A percentile compares a stretch with the other conserved stretches of the same genome.
Evolutionary conservation across 176 grass and related monocot genomes (phyloP).

Genomic region (Pontederia crassipes): DNA sequence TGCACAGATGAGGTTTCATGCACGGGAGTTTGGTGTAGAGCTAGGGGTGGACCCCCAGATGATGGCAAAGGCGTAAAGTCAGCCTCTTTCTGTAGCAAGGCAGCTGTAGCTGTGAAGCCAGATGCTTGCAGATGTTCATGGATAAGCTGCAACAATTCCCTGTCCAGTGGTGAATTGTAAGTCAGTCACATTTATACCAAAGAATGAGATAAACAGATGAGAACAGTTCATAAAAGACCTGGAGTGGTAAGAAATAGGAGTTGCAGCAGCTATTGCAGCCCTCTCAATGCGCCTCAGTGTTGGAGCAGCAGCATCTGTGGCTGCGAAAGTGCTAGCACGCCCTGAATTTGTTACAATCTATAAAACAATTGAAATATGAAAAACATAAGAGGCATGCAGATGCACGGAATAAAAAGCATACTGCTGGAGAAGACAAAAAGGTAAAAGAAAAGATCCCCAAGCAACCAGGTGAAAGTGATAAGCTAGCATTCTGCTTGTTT

Average conservation of each 20-base stretch:
- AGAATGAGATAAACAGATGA: too few species aligned
- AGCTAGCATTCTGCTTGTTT: too few species aligned
- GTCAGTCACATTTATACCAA: too few species aligned
- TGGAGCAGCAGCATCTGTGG: constrained; percentile 90
- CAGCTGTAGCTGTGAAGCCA: constrained; percentile 66
- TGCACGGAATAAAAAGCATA: background rate
- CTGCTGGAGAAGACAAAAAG: background rate
- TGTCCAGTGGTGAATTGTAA: constrained; percentile 12
- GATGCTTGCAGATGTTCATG: constrained; percentile 94
- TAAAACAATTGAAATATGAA: background rate
- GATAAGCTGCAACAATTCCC: constrained; percentile 88
- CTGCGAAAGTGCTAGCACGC: constrained; percentile 89
- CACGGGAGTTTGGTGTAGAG: constrained; percentile 55
- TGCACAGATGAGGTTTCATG: constrained; percentile 51
- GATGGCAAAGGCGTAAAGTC: constrained; percentile 54
- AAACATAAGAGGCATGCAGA: background rate
- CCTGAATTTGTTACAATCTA: constrained; percentile 92
- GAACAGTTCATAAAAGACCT: constrained; percentile 34
- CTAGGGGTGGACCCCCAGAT: constrained; percentile 27
- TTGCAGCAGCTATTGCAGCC: constrained; percentile 91
- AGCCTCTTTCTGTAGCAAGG: constrained; percentile 83
- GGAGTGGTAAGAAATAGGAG: constrained; percentile 90
- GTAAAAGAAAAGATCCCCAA: background rate
- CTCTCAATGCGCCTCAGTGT: constrained; percentile 87
- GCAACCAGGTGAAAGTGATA: too few species aligned